phyloP scores from a whole-genome alignment of 345 rosid species.

The Syzygium aqueum region DNA sequence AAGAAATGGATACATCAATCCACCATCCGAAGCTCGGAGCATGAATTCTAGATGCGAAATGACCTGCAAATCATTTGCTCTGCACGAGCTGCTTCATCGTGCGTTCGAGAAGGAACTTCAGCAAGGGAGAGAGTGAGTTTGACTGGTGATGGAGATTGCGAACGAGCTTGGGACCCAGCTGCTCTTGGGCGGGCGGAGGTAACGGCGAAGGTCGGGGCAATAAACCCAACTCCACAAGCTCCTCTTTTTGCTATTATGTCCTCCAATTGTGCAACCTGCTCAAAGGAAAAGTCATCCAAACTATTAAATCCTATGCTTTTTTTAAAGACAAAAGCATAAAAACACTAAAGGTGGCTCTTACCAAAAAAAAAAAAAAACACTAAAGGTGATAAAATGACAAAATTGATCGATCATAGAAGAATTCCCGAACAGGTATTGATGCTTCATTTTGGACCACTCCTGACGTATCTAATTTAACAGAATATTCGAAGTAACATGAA shows the following conservation, averaged over 20 bases:
- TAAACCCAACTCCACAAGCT: conserved; percentile 98
- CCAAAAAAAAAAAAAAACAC: too few species aligned
- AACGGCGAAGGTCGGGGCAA: conserved; percentile 25
- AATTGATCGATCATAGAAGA: not conserved
- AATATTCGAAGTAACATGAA: not conserved
- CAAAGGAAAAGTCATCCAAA: not conserved
- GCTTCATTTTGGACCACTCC: not conserved
- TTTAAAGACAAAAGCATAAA: not conserved
- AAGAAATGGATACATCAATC: too few species aligned
- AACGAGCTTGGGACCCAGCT: too few species aligned
- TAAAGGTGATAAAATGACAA: not conserved
- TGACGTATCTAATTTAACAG: not conserved
- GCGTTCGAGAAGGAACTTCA: too few species aligned
- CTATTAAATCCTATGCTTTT: not conserved
- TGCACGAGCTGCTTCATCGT: too few species aligned
- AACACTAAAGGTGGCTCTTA: too few species aligned
- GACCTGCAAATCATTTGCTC: too few species aligned
- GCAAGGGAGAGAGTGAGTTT: too few species aligned
- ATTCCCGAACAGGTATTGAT: not conserved
- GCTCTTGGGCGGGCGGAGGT: too few species aligned
- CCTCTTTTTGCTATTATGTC: conserved; percentile 92
- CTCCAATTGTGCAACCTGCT: conserved; percentile 72
- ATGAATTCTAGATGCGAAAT: too few species aligned
- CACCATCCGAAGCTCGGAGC: too few species aligned
- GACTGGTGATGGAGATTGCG: too few species aligned